Evolutionary conservation across 768 basidiomycete genomes (phyloP), one percentile per base, ranked within the genome.

Genomic region (Hericium rajendrae): DNA sequence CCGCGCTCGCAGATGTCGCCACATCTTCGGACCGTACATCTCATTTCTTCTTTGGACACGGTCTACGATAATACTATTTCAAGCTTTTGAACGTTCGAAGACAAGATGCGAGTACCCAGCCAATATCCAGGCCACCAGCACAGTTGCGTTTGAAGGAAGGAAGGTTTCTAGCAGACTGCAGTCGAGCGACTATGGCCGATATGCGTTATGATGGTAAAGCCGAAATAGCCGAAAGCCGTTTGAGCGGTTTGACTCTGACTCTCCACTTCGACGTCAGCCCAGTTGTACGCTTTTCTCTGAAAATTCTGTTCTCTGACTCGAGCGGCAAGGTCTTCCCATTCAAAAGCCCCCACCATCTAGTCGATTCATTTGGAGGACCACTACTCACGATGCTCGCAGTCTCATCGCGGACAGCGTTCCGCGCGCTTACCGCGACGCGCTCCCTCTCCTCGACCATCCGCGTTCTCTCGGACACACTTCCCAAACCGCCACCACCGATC

Each of bases 401-500:
- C 41, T 53, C 51, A 26, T 15, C 50, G 22, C 61, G 56, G 13
- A 53, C 48, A 15, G 41, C 39, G 38, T 54, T 54, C 13, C 57
- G 56, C 28, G 16, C 53, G 15, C 43, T 60, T 13, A 51, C 24
- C 11, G 18, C 55, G 1, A 22, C 57, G 18, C 70, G 72, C 28
- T 54, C 62, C 1, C 64, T 75, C 51, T 53, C 64, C 6, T 56
- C 58, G 20, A 59, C n/a, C 16, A 60, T 24, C 57, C 66, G 46
- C 60, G 62, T 51, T 38, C 51, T 57, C 3, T 55, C 64, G n/a
- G 53, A 59, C 40, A 51, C 55, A 0, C 77, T 76, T 24, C 86
- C 88, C 15, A 84, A 81, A 68, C 86, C 88, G 12, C 89, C 89
- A 0, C 84, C 78, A 53, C 77, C 91, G 4, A 88, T 94, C 58